Evolutionary conservation across 2,329 filamentous ascomycete species (phyloP), one percentile per base, ranked within the genome.

Genomic region (Arthroderma sp.): DNA sequence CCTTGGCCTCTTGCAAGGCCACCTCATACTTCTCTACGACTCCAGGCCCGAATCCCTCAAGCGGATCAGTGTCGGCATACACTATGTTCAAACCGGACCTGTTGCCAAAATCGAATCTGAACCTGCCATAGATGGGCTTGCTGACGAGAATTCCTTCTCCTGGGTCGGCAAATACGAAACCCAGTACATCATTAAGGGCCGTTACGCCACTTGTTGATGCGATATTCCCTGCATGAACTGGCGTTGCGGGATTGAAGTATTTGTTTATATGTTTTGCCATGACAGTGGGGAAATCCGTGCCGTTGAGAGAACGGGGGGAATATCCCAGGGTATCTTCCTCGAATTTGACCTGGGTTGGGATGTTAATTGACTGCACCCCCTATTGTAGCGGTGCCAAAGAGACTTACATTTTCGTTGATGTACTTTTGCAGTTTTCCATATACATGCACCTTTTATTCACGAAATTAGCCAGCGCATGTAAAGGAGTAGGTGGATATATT

Each of bases 81-180:
- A 69, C 57, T 15, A 64, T 57, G 43, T 63, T 51, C 4, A 68
- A 53, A 1, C 57, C 61, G 0, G 69, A 64, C 42, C 68, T 65
- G 11, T 65, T 62, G 0, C 66, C 65, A 38, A 74, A 69, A 51
- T 75, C 72, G 1, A 65, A 54, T 22, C 67, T 61, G 44, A 75
- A 75, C 10, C 66, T 61, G 11, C 66, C 65, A 46, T 75, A 75
- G 5, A 66, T 60, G 0, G 72, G 71, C 9, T 65, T 56, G 29
- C 58, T 63, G 2, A 71, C 55, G 7, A 75, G 51, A 15, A 75
- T 64, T 1, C 62, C 69, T 38, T 74, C 69, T 0, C 65, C 65
- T 1, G 58, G 56, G 43, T 69, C 66, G 6, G 61, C 65, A 1
- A 74, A 48, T 7, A 56, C 60, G 43, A 62, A 68, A 0, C 60